Evolutionary conservation across 2,329 filamentous ascomycete species (phyloP).

Genomic region (Lomentospora prolificans): DNA sequence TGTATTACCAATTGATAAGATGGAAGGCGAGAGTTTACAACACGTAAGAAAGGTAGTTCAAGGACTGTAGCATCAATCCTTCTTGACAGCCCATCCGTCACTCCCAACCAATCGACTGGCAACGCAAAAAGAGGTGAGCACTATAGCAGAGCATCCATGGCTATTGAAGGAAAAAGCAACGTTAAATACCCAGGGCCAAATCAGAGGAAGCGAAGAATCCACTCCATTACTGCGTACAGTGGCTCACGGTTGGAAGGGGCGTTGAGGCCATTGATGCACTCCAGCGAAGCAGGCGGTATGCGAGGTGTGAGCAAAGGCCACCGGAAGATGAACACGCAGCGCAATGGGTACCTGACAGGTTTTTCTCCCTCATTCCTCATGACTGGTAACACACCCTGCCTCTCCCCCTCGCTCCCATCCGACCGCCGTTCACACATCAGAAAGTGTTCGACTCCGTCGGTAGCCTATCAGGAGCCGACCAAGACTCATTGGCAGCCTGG

Average conservation of each 20-base stretch:
- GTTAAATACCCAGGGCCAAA: not conserved
- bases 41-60: not conserved
- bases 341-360: not conserved
- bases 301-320: no score
- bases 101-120: not conserved
- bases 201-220: not conserved
- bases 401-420: no score
- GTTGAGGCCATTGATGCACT: no score
- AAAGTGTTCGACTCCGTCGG: not conserved
- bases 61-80: not conserved
- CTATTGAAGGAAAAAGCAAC: not conserved
- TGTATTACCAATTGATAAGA: not conserved
- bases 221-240: no score
- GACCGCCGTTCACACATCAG: not conserved
- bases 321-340: not conserved
- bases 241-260: no score
- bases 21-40: not conserved
- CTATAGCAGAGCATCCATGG: not conserved
- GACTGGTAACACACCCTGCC: no score
- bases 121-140: no score
- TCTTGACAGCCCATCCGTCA: not conserved
- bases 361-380: no score
- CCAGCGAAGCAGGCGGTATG: not conserved
- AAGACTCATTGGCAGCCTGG: not conserved
- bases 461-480: not conserved